These are phyloP conservation scores for Coffea canephora DNA, from an alignment of 257 asterid species.

Conservation along the genomic window DNA sequence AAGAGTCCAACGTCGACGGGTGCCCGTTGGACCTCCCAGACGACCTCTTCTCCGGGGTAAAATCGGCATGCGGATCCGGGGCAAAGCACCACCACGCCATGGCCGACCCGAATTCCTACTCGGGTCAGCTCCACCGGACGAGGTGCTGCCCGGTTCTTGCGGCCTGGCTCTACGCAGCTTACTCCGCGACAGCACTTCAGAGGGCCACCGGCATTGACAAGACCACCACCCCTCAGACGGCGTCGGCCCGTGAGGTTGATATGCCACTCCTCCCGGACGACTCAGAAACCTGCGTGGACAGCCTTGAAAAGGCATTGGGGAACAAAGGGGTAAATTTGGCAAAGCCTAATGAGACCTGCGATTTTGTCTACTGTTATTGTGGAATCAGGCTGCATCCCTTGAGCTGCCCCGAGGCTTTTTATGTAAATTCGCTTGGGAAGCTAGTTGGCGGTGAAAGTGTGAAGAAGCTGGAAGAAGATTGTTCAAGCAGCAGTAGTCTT, in stretches of 20 bases:
- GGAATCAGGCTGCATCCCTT: constrained; percentile 81
- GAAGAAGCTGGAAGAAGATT: constrained; percentile 63
- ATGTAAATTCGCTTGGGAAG: constrained; percentile 47
- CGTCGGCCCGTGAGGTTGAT: constrained; percentile 46
- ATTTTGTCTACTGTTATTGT: constrained; percentile 75
- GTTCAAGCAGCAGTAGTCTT: constrained; percentile 30
- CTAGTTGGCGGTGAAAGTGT: constrained; percentile 60
- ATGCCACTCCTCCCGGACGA: constrained; percentile 92
- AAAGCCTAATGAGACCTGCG: constrained; percentile 75
- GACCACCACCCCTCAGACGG: constrained; percentile 30
- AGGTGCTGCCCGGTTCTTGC: constrained; percentile 95
- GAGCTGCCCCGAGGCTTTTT: constrained; percentile 72
- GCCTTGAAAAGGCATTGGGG: constrained; percentile 66
- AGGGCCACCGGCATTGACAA: constrained; percentile 26
- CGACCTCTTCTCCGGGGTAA: constrained; percentile 59
- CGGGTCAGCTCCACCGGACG: constrained; percentile 58
- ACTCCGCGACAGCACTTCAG: constrained; percentile 64
- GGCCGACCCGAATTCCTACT: constrained; percentile 34
- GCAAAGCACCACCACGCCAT: constrained; percentile 21
- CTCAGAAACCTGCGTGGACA: constrained; percentile 80
- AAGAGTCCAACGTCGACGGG: constrained; percentile 58
- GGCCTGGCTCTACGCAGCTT: constrained; percentile 90
- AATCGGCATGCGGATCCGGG: constrained; percentile 64
- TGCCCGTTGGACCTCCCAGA: constrained; percentile 83
- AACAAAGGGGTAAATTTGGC: constrained; percentile 48